Base-by-base conservation (phyloP, 495 filamentous ascomycete genomes). In the Hyphodiscus hymeniophilus region DNA sequence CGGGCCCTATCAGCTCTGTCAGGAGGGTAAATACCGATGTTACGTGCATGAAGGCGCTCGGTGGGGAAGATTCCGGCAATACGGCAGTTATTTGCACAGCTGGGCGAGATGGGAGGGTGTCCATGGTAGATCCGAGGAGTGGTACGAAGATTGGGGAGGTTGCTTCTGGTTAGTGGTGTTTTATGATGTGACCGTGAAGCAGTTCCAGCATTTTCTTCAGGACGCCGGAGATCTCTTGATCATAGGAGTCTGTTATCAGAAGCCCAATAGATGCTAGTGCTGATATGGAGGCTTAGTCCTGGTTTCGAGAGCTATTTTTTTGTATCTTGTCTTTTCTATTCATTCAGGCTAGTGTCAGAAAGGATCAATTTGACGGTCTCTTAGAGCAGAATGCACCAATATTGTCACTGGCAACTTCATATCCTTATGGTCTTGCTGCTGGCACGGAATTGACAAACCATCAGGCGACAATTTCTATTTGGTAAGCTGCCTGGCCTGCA, bases 371-470 rank as follows among this genome's bases (percentile, higher is more conserved):
- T n/a, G n/a, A n/a, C n/a, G 2, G 18, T 13, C n/a, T 43, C 22
- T 24, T 33, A 60, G 58, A 50, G 21, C 39, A 55, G 20, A 60
- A 57, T 38, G 54, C 54, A 38, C 72, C 82, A 22, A 71, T 89
- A 24, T 66, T 87, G n/a, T 85, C 88, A 1, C 65, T 92, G 16
- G 80, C 79, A 21, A 81, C 76, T 61, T 75, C 73, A 22, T 66
- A 67, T 41, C 64, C 66, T 33, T 78, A 78, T 54, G 65, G 72
- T 10, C 61, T 94, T 11, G 86, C 79, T 23, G 84, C 80, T 21
- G 91, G 91, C 7, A 89, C 85, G 7, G 90, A 95, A 62, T 66
- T 92, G 22, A 75, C 73, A 12, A 79, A 87, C 31, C 77, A 77
- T 22, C 78, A 86, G 60, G 84, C 85, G 13, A 73, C 79, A 36